Percentiles rank a stretch among this genome's conserved stretches.
Evolutionary conservation across 139 green algal species (phyloP).

Genomic region (Raphidocelis subcapitata): DNA sequence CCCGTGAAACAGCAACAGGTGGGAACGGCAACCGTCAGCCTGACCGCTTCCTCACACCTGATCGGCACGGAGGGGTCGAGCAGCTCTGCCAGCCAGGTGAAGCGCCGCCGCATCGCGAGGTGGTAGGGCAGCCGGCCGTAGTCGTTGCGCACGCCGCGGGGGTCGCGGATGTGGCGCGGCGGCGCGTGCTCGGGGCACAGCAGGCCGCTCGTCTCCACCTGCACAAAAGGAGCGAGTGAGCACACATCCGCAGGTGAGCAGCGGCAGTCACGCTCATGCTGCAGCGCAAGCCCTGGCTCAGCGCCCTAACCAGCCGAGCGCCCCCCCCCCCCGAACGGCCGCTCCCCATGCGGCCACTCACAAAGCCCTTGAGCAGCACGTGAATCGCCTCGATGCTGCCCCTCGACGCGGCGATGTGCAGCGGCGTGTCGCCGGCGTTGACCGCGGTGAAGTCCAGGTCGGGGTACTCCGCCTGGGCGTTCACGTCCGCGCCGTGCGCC

Average conservation of each 20-base stretch:
- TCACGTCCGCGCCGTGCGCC: slow-evolving; percentile 11
- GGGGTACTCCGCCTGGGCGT: slow-evolving; percentile 26
- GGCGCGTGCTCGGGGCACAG: slow-evolving; percentile 1
- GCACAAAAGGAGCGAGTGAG: too few relatives aligned
- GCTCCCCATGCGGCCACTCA: too few relatives aligned
- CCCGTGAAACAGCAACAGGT: too few relatives aligned
- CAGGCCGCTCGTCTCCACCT: not conserved
- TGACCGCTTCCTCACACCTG: slow-evolving; percentile 9
- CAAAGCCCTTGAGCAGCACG: slow-evolving; percentile 6
- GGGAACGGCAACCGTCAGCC: too few relatives aligned
- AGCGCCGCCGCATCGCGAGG: slow-evolving; percentile 26
- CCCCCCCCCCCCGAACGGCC: too few relatives aligned
- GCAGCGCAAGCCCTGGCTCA: too few relatives aligned
- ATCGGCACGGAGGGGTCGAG: slow-evolving; percentile 28
- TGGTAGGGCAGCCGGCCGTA: slow-evolving; percentile 31
- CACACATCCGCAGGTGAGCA: too few relatives aligned
- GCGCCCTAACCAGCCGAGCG: too few relatives aligned
- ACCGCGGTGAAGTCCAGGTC: slow-evolving; percentile 28
- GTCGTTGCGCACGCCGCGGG: slow-evolving; percentile 32
- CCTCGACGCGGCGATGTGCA: slow-evolving; percentile 25
- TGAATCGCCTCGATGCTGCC: slow-evolving; percentile 25
- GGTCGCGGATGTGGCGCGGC: slow-evolving; percentile 14
- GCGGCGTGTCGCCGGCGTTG: slow-evolving; percentile 21
- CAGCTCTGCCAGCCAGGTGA: slow-evolving; percentile 30
- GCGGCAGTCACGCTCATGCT: too few relatives aligned